Evolutionary conservation across 306 rosid genomes (phyloP).

Genomic region (Arachis stenosperma): DNA sequence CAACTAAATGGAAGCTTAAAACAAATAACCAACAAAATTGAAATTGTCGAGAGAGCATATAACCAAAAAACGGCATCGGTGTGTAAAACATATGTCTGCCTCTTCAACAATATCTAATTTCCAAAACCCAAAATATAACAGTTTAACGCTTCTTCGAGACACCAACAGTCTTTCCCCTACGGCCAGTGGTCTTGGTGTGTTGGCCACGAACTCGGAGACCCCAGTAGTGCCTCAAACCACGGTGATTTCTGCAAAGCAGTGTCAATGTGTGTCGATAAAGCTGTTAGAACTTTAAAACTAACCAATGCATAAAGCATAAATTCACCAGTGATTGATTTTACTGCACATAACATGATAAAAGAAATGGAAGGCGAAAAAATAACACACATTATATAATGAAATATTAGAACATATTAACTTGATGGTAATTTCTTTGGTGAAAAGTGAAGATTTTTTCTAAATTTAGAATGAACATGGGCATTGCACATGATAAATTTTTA

Average conservation of each 20-base stretch:
- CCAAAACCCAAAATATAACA: conserved; percentile 25
- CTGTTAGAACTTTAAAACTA: not conserved
- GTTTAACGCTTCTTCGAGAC: conserved; percentile 91
- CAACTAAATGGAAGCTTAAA: not conserved
- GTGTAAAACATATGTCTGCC: conserved; percentile 35
- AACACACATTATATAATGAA: no score
- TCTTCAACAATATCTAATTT: conserved; percentile 38
- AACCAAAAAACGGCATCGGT: conserved; percentile 24
- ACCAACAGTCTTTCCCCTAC: conserved; percentile 98
- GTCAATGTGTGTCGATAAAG: not conserved
- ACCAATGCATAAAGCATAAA: not conserved
- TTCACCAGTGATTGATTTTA: no score
- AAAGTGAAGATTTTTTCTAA: no score
- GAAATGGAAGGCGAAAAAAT: not conserved
- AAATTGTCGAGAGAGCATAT: conserved; percentile 34
- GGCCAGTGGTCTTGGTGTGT: conserved; percentile 99
- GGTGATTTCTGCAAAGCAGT: conserved; percentile 80
- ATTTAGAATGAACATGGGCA: no score
- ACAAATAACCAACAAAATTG: conserved; percentile 42
- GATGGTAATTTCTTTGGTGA: no score
- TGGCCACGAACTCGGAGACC: conserved; percentile 99
- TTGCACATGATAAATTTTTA: no score
- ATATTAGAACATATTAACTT: no score
- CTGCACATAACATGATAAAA: no score
- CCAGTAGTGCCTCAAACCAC: conserved; percentile 99